Conservation (phyloP, 2,329 filamentous ascomycete genomes). For the Fusarium fracticaudum region DNA sequence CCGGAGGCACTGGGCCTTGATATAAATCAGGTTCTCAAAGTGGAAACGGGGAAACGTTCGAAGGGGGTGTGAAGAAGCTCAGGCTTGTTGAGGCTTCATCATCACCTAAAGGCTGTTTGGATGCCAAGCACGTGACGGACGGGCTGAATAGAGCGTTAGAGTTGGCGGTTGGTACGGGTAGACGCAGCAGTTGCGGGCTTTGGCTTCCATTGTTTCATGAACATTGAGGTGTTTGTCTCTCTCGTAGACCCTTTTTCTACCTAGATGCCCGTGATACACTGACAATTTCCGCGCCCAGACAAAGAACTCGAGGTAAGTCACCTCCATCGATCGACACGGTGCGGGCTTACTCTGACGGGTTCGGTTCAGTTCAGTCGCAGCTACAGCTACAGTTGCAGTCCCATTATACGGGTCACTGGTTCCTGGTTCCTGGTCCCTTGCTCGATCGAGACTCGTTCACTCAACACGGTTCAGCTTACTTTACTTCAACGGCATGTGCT, state of each 20-base stretch:
- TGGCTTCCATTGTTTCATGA: slow-evolving; percentile 6
- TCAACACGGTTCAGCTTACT: neutral
- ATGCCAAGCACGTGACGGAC: slow-evolving; percentile 34
- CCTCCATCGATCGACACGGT: slow-evolving; percentile 28
- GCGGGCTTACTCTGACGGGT: slow-evolving; percentile 22
- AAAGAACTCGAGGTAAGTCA: neutral
- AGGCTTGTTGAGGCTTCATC: slow-evolving; percentile 13
- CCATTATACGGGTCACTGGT: slow-evolving; percentile 10
- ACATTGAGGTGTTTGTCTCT: neutral
- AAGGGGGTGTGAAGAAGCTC: slow-evolving; percentile 19
- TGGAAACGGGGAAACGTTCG: neutral
- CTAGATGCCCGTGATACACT: slow-evolving; percentile 2
- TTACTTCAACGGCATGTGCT: neutral
- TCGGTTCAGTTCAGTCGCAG: slow-evolving; percentile 6
- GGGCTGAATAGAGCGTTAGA: slow-evolving; percentile 21
- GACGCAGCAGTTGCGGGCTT: slow-evolving; percentile 24
- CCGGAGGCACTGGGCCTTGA: slow-evolving; percentile 8
- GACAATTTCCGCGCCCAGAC: neutral
- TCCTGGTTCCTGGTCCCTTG: slow-evolving; percentile 34
- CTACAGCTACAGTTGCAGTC: neutral
- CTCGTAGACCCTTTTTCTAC: neutral
- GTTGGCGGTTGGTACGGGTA: slow-evolving; percentile 14
- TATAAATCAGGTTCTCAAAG: slow-evolving; percentile 20
- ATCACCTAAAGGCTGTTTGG: neutral
- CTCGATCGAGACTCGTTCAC: slow-evolving; percentile 18